Evolutionary conservation across 768 basidiomycete genomes (phyloP).

Genomic region (Agaricus sinodeliciosus): DNA sequence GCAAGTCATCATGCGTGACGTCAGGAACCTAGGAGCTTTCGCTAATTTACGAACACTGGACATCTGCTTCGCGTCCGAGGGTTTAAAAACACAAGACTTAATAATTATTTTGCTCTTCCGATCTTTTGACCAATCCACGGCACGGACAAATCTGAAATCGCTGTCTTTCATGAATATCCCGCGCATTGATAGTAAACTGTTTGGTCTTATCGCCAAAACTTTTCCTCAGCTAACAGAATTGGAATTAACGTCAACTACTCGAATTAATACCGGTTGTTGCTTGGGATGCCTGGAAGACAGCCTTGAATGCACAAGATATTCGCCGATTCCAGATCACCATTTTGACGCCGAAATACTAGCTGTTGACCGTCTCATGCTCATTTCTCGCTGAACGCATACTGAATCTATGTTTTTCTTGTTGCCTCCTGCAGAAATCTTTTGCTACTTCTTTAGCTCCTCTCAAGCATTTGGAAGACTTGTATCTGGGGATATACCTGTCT

Average conservation of each 20-base stretch:
- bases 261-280: constrained; percentile 53
- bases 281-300: constrained; percentile 62
- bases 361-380: constrained; percentile 32
- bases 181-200: constrained; percentile 43
- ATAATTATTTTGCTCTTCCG: constrained; percentile 27
- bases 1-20: constrained; percentile 21
- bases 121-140: constrained; percentile 20
- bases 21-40: constrained; percentile 23
- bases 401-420: neutral
- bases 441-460: constrained; percentile 40
- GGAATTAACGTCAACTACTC: constrained; percentile 52
- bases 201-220: constrained; percentile 36
- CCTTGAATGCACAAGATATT: constrained; percentile 46
- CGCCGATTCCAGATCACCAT: constrained; percentile 53
- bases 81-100: constrained; percentile 36
- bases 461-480: constrained; percentile 38
- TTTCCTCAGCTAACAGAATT: constrained; percentile 44
- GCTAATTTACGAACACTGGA: constrained; percentile 29
- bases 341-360: constrained; percentile 35
- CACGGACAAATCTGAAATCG: constrained; percentile 32
- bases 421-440: constrained; percentile 31
- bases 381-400: neutral
- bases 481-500: constrained; percentile 61
- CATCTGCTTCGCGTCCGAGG: constrained; percentile 37
- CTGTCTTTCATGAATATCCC: constrained; percentile 51